These are phyloP conservation scores for Nasturtium officinale DNA, from an alignment of 345 rosid species.

Conservation along the genomic window DNA sequence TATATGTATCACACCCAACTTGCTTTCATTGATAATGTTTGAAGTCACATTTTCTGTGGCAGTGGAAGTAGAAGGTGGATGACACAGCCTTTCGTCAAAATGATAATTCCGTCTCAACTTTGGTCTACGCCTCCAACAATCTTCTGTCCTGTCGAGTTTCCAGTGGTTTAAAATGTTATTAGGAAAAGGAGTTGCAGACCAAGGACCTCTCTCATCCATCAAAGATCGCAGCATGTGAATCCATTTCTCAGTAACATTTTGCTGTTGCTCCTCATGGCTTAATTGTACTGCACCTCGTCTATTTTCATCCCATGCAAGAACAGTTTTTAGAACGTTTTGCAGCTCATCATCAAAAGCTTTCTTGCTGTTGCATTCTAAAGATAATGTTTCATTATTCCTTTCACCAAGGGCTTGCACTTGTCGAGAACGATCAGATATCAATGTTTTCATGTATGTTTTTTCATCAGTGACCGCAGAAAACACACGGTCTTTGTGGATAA, in stretches of 20 bases:
- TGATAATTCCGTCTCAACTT: conserved; percentile 89
- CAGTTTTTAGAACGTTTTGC: conserved; percentile 55
- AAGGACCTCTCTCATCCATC: conserved; percentile 97
- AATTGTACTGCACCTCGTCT: conserved; percentile 73
- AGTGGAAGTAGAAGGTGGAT: conserved; percentile 57
- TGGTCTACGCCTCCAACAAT: conserved; percentile 90
- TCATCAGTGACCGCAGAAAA: conserved; percentile 84
- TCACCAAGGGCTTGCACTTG: conserved; percentile 68
- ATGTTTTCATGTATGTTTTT: conserved; percentile 65
- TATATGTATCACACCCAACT: conserved; percentile 75
- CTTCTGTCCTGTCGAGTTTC: conserved; percentile 99
- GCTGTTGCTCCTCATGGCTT: conserved; percentile 82
- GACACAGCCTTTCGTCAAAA: conserved; percentile 82
- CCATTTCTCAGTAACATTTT: conserved; percentile 92
- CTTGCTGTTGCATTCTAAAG: conserved; percentile 56
- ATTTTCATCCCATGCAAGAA: conserved; percentile 78
- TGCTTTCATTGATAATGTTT: conserved; percentile 53
- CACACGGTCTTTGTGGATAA: conserved; percentile 89
- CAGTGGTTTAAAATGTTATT: conserved; percentile 67
- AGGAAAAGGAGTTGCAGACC: conserved; percentile 97
- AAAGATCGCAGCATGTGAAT: conserved; percentile 89
- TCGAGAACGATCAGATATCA: conserved; percentile 65
- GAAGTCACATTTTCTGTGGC: conserved; percentile 51
- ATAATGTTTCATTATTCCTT: conserved; percentile 62
- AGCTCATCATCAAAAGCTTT: conserved; percentile 81